These are phyloP conservation scores for Aspergillus pseudonomiae DNA, from an alignment of 2,329 filamentous ascomycete genomes.

Conservation along the genomic window DNA sequence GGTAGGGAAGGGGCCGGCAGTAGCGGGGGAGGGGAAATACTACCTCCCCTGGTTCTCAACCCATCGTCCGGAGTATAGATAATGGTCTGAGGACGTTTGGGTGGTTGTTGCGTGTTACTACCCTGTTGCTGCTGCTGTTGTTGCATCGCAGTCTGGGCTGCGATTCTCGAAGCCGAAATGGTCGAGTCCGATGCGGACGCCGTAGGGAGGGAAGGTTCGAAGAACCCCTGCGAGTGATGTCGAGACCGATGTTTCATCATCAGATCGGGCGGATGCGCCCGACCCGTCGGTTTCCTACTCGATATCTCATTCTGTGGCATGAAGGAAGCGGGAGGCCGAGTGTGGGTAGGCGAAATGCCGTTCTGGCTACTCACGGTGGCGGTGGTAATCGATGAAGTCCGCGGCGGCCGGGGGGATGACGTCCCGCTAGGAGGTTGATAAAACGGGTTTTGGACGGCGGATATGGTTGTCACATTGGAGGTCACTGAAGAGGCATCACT, in stretches of 20 bases:
- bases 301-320: constrained; percentile 43
- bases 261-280: constrained; percentile 39
- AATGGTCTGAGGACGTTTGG: constrained; percentile 61
- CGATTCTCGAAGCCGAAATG: constrained; percentile 64
- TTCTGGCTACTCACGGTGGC: constrained; percentile 37
- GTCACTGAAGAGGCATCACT: constrained; percentile 50
- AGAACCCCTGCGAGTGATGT: constrained; percentile 68
- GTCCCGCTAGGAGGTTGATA: constrained; percentile 3
- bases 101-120: constrained; percentile 39
- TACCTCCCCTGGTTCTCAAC: constrained; percentile 33
- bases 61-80: constrained; percentile 42
- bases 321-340: constrained; percentile 38
- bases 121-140: constrained; percentile 52
- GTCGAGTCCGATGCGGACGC: constrained; percentile 50
- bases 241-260: constrained; percentile 47
- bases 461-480: constrained; percentile 49
- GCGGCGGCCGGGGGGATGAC: constrained; percentile 30
- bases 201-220: constrained; percentile 66
- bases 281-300: constrained; percentile 42
- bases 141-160: constrained; percentile 68
- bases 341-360: constrained; percentile 36
- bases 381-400: constrained; percentile 30
- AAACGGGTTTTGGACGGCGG: constrained; percentile 35
- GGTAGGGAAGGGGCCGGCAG: constrained; percentile 29
- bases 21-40: constrained; percentile 36